Evolutionary conservation across 768 basidiomycete species (phyloP).

Genomic region (Phlebiopsis flavidoalba): DNA sequence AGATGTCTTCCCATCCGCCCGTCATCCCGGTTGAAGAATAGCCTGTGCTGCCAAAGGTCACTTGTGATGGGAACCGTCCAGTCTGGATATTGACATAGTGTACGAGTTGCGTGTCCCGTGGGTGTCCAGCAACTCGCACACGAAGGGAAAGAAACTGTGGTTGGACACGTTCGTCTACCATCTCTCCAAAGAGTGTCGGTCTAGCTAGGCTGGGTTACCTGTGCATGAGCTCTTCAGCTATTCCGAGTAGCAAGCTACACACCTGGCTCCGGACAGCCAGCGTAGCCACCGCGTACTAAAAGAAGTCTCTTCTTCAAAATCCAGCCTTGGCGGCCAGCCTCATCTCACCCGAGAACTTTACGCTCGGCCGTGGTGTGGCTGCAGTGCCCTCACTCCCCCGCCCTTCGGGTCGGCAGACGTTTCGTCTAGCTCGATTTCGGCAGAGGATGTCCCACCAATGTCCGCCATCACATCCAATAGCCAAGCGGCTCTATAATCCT

Average conservation of each 20-base stretch:
- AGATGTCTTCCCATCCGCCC: constrained; percentile 78
- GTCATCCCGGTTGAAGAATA: constrained; percentile 68
- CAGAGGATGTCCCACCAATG: constrained; percentile 79
- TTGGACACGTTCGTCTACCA: constrained; percentile 79
- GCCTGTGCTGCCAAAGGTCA: constrained; percentile 92
- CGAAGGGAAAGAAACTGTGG: constrained; percentile 79
- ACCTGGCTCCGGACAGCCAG: constrained; percentile 88
- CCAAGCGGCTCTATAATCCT: constrained; percentile 59
- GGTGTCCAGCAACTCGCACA: constrained; percentile 72
- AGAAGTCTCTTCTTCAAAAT: constrained; percentile 58
- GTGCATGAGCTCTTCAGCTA: no score
- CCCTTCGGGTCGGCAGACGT: constrained; percentile 31
- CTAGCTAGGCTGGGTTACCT: constrained; percentile 50
- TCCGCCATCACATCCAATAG: constrained; percentile 76
- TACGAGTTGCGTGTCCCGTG: constrained; percentile 77
- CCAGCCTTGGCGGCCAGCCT: constrained; percentile 59
- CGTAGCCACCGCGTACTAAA: constrained; percentile 85
- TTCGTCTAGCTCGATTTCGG: constrained; percentile 67
- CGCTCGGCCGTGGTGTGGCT: constrained; percentile 38
- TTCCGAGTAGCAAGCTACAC: neutral
- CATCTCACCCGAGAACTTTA: constrained; percentile 80
- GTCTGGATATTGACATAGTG: constrained; percentile 93
- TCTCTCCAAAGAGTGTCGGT: constrained; percentile 82
- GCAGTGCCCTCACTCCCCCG: neutral
- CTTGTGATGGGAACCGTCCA: constrained; percentile 70